Evolutionary conservation across 495 filamentous ascomycete species (phyloP), one percentile per base, ranked within the genome.

Genomic region (Lasiosphaeria ovina): DNA sequence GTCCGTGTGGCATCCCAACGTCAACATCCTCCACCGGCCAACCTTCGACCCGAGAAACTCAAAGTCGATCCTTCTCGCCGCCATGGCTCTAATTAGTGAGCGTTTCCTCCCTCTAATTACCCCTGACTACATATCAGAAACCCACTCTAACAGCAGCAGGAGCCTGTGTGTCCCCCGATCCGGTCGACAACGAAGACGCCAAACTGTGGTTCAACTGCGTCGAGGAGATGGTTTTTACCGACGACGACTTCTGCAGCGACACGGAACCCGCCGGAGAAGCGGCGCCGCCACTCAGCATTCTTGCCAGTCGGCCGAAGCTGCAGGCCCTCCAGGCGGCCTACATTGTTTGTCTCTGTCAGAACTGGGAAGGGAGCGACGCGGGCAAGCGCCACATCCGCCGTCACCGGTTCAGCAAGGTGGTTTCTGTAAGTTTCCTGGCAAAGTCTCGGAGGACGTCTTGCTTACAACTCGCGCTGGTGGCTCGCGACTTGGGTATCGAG

Each of bases 201-300:
- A 58, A 42, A 17, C 57, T 64, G 58, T 72, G 67, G 69, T 65
- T 72, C 45, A 70, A 70, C 61, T 70, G 65, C 35, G 69, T 72
- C 33, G 69, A 72, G 24, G 69, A 72, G 54, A 70, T 72, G 67
- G 69, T 66, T 8, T 72, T 72, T 35, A 62, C 63, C 10, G 69
- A 72, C 45, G 63, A 64, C 34, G 69, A 72, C 51, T 72, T 72
- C 48, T 68, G 69, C 58, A 64, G 65, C 17, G 69, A 72, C 51
- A 62, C 61, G 3, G 69, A 72, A 12, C 59, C 66, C 8, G 17
- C 53, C 17, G 35, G 45, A 2, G 69, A 70, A 24, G 45, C 33
- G 3, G 10, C 53, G 4, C 36, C 52, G 6, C 65, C 60, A 4
- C 6, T 51, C 40, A 51, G 24, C 9, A 60, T 55, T 11, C 35